Percentiles rank a stretch among this genome's conserved stretches.
Evolutionary conservation across 179 eudicot species (phyloP).

Genomic region (Patellifolia procumbens): DNA sequence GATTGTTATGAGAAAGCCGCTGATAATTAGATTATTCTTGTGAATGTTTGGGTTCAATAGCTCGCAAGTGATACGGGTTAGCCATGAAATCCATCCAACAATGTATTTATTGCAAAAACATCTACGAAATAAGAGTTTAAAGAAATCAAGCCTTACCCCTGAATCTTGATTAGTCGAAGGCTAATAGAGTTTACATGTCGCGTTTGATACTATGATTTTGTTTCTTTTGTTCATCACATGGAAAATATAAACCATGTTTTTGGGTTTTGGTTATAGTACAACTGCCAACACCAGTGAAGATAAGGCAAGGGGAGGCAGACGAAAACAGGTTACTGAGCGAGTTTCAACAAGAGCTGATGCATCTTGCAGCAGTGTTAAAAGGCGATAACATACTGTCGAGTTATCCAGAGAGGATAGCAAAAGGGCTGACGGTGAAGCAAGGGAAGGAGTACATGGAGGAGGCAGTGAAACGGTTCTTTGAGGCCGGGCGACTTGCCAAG

Average conservation of each 20-base stretch:
- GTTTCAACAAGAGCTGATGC: slow-evolving; percentile 78
- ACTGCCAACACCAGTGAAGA: slow-evolving; percentile 72
- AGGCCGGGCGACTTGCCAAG: slow-evolving; percentile 68
- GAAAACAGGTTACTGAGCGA: slow-evolving; percentile 70
- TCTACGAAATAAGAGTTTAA: too few species aligned
- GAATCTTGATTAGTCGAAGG: too few species aligned
- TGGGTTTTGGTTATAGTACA: slow-evolving; percentile 35
- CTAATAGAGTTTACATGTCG: too few species aligned
- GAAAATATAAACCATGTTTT: background rate
- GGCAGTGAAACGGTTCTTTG: slow-evolving; percentile 65
- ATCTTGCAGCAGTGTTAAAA: slow-evolving; percentile 78
- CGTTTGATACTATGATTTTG: too few species aligned
- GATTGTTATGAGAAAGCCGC: too few species aligned
- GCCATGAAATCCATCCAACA: too few species aligned
- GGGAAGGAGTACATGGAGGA: slow-evolving; percentile 74
- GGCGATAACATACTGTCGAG: slow-evolving; percentile 62
- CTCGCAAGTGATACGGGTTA: too few species aligned
- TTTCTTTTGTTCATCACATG: background rate
- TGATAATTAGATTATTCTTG: too few species aligned
- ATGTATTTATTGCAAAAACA: too few species aligned
- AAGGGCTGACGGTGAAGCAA: slow-evolving; percentile 62
- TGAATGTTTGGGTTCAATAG: too few species aligned
- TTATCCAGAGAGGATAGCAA: slow-evolving; percentile 45
- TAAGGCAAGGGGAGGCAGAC: slow-evolving; percentile 65
- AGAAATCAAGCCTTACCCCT: too few species aligned